Evolutionary conservation across 2,329 filamentous ascomycete species (phyloP).

Genomic region (Thelonectria blattea): DNA sequence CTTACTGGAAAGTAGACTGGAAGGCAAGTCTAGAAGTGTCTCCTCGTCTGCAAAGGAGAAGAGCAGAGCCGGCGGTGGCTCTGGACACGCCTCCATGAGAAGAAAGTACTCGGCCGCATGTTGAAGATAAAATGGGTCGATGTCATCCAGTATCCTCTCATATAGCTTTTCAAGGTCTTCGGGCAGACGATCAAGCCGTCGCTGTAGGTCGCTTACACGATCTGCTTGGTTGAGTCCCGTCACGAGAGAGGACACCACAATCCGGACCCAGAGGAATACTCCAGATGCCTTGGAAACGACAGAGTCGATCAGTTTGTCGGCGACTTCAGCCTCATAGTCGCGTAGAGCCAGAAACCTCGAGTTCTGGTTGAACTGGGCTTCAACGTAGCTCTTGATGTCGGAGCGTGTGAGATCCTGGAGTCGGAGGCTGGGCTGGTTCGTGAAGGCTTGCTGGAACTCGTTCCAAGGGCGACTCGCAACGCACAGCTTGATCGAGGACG

Average conservation of each 20-base stretch:
- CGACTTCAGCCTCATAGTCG: background rate
- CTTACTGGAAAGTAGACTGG: background rate
- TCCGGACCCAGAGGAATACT: constrained; percentile 1
- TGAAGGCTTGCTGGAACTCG: background rate
- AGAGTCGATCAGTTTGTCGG: background rate
- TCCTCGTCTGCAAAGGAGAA: constrained; percentile 19
- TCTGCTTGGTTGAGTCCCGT: background rate
- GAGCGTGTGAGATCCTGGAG: background rate
- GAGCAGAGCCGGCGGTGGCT: background rate
- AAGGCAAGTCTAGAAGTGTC: background rate
- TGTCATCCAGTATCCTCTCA: background rate
- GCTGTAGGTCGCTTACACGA: background rate
- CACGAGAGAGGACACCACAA: background rate
- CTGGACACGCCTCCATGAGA: background rate
- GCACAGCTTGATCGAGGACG: constrained; percentile 4
- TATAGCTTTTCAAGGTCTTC: background rate
- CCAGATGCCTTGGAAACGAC: background rate
- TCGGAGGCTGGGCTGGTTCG: background rate
- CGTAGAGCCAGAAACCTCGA: background rate
- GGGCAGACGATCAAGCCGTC: background rate
- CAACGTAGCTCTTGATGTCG: background rate
- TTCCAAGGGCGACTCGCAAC: constrained; percentile 19
- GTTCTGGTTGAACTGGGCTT: background rate
- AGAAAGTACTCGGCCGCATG: background rate
- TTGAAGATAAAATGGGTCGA: background rate